A percentile compares a stretch with the other conserved stretches of the same genome.
Conservation (phyloP, 345 rosid genomes). For the Boechera divaricarpa region DNA sequence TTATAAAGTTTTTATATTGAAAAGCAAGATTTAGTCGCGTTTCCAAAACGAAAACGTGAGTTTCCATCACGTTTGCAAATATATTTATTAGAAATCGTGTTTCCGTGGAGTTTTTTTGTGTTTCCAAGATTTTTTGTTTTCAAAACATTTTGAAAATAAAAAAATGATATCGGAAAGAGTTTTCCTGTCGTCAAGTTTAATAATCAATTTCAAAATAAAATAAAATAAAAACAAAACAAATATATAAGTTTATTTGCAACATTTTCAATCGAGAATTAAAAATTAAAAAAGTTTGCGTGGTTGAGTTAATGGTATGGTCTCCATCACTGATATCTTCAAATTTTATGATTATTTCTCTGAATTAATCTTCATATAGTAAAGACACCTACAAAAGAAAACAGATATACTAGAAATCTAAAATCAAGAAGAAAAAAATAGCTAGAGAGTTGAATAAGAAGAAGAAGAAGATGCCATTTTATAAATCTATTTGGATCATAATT, state of each 20-base stretch:
- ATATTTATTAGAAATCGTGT: too few species aligned
- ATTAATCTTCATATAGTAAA: neutral
- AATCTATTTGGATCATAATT: neutral
- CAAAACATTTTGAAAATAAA: too few species aligned
- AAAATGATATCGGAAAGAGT: too few species aligned
- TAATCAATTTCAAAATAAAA: neutral
- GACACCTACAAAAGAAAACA: constrained; percentile 1
- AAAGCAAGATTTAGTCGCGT: too few species aligned
- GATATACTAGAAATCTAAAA: neutral
- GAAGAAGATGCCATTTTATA: constrained; percentile 1
- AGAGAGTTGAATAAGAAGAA: constrained; percentile 1
- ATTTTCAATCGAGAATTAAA: neutral
- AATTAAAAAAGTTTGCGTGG: neutral
- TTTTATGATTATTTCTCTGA: constrained; percentile 12
- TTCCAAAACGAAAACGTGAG: too few species aligned
- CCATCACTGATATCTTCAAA: neutral
- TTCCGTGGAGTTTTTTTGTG: too few species aligned
- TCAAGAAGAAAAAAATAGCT: neutral
- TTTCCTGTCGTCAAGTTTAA: too few species aligned
- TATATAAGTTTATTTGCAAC: neutral
- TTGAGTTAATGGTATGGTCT: constrained; percentile 2
- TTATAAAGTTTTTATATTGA: too few species aligned
- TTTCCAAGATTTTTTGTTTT: too few species aligned
- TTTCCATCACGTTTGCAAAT: too few species aligned
- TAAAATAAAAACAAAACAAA: neutral